phyloP scores from a whole-genome alignment of 2,329 filamentous ascomycete species.

The Aschersonia sp. region DNA sequence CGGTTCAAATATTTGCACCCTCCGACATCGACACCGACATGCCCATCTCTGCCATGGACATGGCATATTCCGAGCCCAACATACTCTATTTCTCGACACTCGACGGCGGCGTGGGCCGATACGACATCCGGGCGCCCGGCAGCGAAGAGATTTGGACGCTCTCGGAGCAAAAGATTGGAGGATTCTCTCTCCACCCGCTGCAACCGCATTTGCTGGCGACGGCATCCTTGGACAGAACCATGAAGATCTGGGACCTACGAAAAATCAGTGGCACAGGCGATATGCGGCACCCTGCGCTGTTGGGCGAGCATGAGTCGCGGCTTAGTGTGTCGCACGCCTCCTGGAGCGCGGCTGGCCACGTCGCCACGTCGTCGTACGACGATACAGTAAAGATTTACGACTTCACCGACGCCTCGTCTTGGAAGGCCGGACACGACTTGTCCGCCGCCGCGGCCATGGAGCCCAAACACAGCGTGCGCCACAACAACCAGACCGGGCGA shows the following conservation, averaged over 20 bases:
- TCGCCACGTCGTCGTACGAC: constrained; percentile 89
- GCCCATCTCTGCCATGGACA: constrained; percentile 73
- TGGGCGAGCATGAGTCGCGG: constrained; percentile 71
- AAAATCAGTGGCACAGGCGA: constrained; percentile 56
- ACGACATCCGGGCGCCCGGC: constrained; percentile 55
- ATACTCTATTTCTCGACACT: constrained; percentile 79
- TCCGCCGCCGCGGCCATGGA: constrained; percentile 48
- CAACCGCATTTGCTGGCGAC: constrained; percentile 77
- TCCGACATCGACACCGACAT: constrained; percentile 54
- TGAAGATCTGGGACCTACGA: constrained; percentile 87
- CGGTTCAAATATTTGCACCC: constrained; percentile 70
- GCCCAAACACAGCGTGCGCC: constrained; percentile 54
- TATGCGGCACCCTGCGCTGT: constrained; percentile 45
- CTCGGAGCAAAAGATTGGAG: constrained; percentile 88
- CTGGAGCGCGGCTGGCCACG: constrained; percentile 70
- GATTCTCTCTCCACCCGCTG: constrained; percentile 71
- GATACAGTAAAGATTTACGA: constrained; percentile 90
- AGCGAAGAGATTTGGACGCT: constrained; percentile 56
- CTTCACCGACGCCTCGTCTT: constrained; percentile 47
- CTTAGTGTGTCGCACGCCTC: constrained; percentile 87
- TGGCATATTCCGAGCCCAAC: constrained; percentile 56
- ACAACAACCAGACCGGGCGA: constrained; percentile 92
- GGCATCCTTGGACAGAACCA: constrained; percentile 73
- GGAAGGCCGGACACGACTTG: constrained; percentile 44
- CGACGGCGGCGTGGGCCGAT: constrained; percentile 63